Base-by-base conservation (phyloP, 192 early-diverging fungal genomes). In the Coemansia sp. region DNA sequence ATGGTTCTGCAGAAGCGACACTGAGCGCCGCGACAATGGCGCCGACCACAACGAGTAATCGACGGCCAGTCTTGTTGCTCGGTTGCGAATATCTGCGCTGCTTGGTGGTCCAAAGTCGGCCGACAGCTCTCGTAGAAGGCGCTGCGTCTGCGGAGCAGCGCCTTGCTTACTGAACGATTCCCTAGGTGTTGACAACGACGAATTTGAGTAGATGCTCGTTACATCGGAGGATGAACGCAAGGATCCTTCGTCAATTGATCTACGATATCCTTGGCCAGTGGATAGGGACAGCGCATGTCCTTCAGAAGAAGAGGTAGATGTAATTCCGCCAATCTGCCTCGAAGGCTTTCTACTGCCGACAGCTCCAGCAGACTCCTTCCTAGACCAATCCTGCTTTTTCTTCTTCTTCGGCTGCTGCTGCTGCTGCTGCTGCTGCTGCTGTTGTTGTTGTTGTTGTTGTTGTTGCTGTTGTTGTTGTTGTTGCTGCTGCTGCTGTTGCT, bases 241-340 rank as follows among this genome's bases (percentile, higher is more conserved):
- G 16, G 71, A 63, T 0, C 68, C 71, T 23, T 82, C 79, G 33
- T 82, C 79, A 20, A 76, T 60, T 46, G 75, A 82, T 55, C 64
- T 72, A 30, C 71, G 75, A 41, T 69, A 67, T n/a, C 56, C 62
- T 23, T 73, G 67, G 5, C 60, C 61, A n/a, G 36, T 64, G 12
- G 57, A 63, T 18, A 58, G 35, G 2, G 71, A 11, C 39, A 76
- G 49, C 43, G 55, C 69, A 59, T 59, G 57, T 8, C 16, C 34
- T 15, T 35, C 57, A 2, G 69, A 53, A 5, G 68, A 60, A 35
- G 61, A 48, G 21, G 46, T 56, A 30, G 30, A 30, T 5, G 56
- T 56, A 35, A 64, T 76, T 66, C 71, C 62, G 38, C 60, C 67
- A 38, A 66, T 63, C 55, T 73, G 69, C 45, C 62, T 76, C 11